Evolutionary conservation across 345 rosid species (phyloP).

Genomic region (Euphorbia pulcherrima): DNA sequence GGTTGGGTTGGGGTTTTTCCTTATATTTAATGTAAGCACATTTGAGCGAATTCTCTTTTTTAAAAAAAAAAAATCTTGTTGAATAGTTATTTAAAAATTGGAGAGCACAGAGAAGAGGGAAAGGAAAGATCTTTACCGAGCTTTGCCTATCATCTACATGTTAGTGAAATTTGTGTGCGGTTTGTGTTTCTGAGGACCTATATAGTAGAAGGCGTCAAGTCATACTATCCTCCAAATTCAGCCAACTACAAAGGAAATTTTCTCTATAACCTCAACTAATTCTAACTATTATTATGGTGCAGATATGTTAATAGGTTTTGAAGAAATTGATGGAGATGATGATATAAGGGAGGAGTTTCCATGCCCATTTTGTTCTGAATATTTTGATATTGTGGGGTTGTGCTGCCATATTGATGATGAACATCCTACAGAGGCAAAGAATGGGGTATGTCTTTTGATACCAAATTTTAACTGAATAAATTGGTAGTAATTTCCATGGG

Average conservation of each 20-base stretch:
- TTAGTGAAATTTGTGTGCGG: not conserved
- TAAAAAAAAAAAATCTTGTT: no score
- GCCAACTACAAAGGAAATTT: not conserved
- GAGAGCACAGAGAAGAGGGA: not conserved
- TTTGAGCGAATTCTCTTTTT: no score
- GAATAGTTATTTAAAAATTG: not conserved
- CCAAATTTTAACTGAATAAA: constrained; percentile 1
- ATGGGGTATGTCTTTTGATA: constrained; percentile 58
- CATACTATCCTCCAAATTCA: not conserved
- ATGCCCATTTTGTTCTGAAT: constrained; percentile 90
- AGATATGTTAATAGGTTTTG: constrained; percentile 78
- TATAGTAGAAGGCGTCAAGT: not conserved
- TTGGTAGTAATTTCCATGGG: not conserved
- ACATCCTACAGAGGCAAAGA: constrained; percentile 78
- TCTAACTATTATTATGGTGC: constrained; percentile 32
- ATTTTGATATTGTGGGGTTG: constrained; percentile 80
- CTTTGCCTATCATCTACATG: not conserved
- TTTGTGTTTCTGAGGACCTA: not conserved
- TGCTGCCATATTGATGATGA: constrained; percentile 92
- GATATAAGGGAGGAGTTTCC: constrained; percentile 88
- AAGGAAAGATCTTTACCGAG: no score
- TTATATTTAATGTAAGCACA: no score
- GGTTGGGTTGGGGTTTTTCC: no score
- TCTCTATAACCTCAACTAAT: constrained; percentile 9
- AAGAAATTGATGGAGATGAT: constrained; percentile 84